Base-by-base conservation (phyloP, 192 early-diverging fungal genomes). In the Diversispora eburnea region DNA sequence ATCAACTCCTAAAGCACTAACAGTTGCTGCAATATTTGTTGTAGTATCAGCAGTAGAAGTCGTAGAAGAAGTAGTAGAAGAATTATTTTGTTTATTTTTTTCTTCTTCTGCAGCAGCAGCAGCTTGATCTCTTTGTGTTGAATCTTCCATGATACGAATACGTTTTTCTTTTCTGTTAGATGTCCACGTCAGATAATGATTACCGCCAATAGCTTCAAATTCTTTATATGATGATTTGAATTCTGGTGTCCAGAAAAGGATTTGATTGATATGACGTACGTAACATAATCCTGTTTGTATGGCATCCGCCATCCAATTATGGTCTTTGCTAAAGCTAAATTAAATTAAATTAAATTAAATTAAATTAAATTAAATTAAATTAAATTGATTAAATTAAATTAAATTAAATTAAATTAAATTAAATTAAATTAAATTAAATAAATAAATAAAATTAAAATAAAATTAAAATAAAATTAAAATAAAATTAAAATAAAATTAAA, bases 101-200 rank as follows among this genome's bases (percentile, higher is more conserved):
- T 66, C 64, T 66, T 66, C 64, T 43, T 66, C 64, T 10, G 64
- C 64, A 20, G 43, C 19, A 47, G 46, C 64, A 22, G 64, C 43
- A 22, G 64, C 46, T 22, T 47, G 6, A 48, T 66, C 64, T 48
- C 64, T 42, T 22, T 25, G 41, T 5, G n/a, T 19, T 12, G 64
- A 42, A 66, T 66, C 64, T 13, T 66, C 64, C 64, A 66, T 66
- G 19, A 66, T 66, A 9, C 46, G 43, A 22, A 66, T 49, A 66
- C 64, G 64, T 9, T 9, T 49, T 66, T 49, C 46, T 49, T 66
- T 66, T 49, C 64, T 45, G 8, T 48, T 47, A 2, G 25, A 10
- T 22, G 6, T 10, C 64, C 64, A 66, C 4, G 46, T 39, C 43
- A 20, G 0, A 20, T 45, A 66, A 22, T 66, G 15, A 66, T 13